phyloP scores from a whole-genome alignment of 2,329 filamentous ascomycete genomes.

The Aspergillus pseudonomiae region DNA sequence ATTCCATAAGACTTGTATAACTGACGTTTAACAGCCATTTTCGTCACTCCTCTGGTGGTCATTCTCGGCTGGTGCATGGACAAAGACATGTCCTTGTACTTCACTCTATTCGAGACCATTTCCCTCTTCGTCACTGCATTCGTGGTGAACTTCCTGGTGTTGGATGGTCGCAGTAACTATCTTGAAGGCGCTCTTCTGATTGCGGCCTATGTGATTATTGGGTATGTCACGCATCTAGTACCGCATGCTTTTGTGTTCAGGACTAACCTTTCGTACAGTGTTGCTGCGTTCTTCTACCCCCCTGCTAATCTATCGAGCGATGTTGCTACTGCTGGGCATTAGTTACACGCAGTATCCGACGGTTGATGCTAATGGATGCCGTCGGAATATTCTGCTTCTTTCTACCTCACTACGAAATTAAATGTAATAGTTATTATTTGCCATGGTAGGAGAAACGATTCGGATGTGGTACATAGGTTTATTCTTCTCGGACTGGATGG shows the following conservation, averaged over 20 bases:
- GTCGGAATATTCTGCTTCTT: not conserved
- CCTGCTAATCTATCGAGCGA: constrained; percentile 30
- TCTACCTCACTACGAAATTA: not conserved
- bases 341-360: not conserved
- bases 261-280: constrained; percentile 24
- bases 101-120: constrained; percentile 65
- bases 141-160: constrained; percentile 82
- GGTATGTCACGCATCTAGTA: constrained; percentile 39
- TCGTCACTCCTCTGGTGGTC: constrained; percentile 75
- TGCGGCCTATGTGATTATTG: constrained; percentile 79
- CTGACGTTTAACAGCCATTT: constrained; percentile 57
- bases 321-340: constrained; percentile 26
- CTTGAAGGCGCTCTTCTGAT: constrained; percentile 77
- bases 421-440: not conserved
- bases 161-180: constrained; percentile 82
- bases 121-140: constrained; percentile 82
- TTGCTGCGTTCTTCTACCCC: constrained; percentile 50
- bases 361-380: not conserved
- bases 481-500: not conserved
- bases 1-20: too few species aligned
- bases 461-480: not conserved
- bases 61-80: constrained; percentile 78
- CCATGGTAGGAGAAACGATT: not conserved
- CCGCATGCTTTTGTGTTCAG: not conserved
- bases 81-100: constrained; percentile 68